Evolutionary conservation across 2,329 filamentous ascomycete species (phyloP).

Genomic region (Chaetomiaceae sp.): DNA sequence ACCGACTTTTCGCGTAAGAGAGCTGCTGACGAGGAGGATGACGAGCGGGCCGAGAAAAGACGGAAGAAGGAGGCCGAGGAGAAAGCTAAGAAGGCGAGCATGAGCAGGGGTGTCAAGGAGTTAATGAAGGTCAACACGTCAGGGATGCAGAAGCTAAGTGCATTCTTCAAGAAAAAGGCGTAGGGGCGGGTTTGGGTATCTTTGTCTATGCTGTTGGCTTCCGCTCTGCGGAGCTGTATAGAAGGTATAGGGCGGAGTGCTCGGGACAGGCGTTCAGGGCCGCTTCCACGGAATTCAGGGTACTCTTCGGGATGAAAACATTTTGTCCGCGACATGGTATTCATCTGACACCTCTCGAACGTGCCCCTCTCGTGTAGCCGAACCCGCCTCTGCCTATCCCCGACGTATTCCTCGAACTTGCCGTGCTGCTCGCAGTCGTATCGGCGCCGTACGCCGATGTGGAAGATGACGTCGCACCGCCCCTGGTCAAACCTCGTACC

Average conservation of each 20-base stretch:
- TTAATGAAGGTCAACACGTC: slow-evolving; percentile 83
- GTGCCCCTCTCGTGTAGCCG: slow-evolving; percentile 48
- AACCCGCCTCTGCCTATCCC: slow-evolving; percentile 40
- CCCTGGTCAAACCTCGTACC: slow-evolving; percentile 13
- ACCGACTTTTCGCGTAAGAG: slow-evolving; percentile 68
- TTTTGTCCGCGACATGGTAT: neutral
- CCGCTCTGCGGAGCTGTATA: neutral
- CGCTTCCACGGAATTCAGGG: neutral
- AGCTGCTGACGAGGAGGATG: slow-evolving; percentile 59
- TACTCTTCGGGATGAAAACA: neutral
- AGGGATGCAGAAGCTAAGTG: slow-evolving; percentile 96
- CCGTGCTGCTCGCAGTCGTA: slow-evolving; percentile 27
- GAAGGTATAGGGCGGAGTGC: neutral
- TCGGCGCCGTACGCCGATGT: slow-evolving; percentile 16
- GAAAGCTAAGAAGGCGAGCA: slow-evolving; percentile 67
- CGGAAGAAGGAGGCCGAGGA: slow-evolving; percentile 84
- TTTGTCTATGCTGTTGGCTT: slow-evolving; percentile 8
- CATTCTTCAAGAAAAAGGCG: slow-evolving; percentile 75
- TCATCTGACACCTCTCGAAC: slow-evolving; percentile 33
- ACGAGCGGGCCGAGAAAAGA: slow-evolving; percentile 70
- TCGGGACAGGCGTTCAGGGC: slow-evolving; percentile 7
- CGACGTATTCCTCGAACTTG: slow-evolving; percentile 32
- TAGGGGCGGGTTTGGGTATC: slow-evolving; percentile 27
- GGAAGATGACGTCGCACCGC: slow-evolving; percentile 9
- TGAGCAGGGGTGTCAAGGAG: slow-evolving; percentile 70